Evolutionary conservation across 345 rosid genomes (phyloP).

Genomic region (Lepidium aucheri): DNA sequence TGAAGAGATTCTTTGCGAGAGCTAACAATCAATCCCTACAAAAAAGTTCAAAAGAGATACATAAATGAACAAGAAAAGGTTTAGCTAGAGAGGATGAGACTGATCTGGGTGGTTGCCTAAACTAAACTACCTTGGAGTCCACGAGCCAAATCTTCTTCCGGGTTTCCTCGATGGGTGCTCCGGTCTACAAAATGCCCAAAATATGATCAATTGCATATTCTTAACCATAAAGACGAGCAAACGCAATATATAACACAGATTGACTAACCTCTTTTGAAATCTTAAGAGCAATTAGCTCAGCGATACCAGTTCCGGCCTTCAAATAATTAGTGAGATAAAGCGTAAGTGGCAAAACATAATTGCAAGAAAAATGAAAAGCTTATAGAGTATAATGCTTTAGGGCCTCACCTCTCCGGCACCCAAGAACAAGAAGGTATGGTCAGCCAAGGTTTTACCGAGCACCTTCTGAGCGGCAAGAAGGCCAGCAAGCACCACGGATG

Average conservation of each 20-base stretch:
- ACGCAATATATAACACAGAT: neutral
- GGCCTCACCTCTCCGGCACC: constrained; percentile 95
- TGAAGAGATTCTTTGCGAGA: constrained; percentile 84
- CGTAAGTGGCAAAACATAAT: neutral
- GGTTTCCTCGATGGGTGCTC: constrained; percentile 59
- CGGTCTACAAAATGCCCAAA: constrained; percentile 36
- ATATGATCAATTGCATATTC: constrained; percentile 14
- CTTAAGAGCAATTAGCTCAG: constrained; percentile 95
- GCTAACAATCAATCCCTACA: constrained; percentile 77
- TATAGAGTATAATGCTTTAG: neutral
- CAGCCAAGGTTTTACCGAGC: constrained; percentile 61
- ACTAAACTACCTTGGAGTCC: constrained; percentile 79
- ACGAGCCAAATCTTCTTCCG: constrained; percentile 96
- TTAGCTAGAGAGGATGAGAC: neutral
- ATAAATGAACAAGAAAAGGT: neutral
- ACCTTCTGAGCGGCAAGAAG: constrained; percentile 68
- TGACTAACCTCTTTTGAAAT: constrained; percentile 54
- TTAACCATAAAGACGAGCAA: neutral
- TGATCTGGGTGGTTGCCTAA: neutral
- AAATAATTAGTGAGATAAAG: constrained; percentile 6
- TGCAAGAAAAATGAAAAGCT: neutral
- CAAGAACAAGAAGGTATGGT: constrained; percentile 83
- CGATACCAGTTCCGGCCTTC: constrained; percentile 98
- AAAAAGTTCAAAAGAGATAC: neutral
- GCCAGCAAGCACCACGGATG: constrained; percentile 92